Percentiles rank a stretch among this genome's conserved stretches.
phyloP scores from a whole-genome alignment of 1,139 yeast species.

The Suhomyces taliae region DNA sequence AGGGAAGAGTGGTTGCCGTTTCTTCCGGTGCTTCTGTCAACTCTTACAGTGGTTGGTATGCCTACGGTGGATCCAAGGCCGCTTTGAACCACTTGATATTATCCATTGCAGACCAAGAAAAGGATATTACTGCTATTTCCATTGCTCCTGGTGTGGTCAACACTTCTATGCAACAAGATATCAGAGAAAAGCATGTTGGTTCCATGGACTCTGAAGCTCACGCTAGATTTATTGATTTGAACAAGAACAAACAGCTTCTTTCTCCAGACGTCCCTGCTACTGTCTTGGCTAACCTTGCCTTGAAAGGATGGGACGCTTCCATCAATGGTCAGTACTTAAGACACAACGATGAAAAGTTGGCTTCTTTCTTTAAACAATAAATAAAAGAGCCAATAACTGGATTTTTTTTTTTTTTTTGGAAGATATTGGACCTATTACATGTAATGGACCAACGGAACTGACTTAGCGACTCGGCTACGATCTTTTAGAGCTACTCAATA shows the following conservation, averaged over 20 bases:
- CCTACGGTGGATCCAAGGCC: constrained; percentile 89
- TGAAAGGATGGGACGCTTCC: constrained; percentile 52
- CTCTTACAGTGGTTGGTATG: constrained; percentile 75
- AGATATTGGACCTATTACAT: too few relatives aligned
- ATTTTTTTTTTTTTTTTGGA: too few relatives aligned
- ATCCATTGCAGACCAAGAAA: constrained; percentile 68
- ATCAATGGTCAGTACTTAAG: constrained; percentile 67
- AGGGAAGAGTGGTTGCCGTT: constrained; percentile 71
- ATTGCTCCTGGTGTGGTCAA: constrained; percentile 95
- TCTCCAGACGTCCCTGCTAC: constrained; percentile 71
- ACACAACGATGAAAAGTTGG: constrained; percentile 45
- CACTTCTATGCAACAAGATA: constrained; percentile 79
- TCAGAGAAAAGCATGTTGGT: constrained; percentile 57
- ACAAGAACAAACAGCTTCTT: constrained; percentile 53
- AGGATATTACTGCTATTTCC: constrained; percentile 57
- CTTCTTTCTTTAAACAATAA: neutral
- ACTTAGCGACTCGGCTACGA: too few relatives aligned
- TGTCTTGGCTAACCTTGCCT: constrained; percentile 63
- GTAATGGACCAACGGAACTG: too few relatives aligned
- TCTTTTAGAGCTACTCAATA: too few relatives aligned
- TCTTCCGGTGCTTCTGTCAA: constrained; percentile 81
- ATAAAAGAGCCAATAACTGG: neutral
- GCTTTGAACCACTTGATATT: constrained; percentile 75
- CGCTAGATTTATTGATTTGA: constrained; percentile 60
- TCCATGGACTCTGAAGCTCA: constrained; percentile 60